These are phyloP conservation scores for Thelonectria olida DNA, from an alignment of 2,329 filamentous ascomycete species.

Conservation along the genomic window DNA sequence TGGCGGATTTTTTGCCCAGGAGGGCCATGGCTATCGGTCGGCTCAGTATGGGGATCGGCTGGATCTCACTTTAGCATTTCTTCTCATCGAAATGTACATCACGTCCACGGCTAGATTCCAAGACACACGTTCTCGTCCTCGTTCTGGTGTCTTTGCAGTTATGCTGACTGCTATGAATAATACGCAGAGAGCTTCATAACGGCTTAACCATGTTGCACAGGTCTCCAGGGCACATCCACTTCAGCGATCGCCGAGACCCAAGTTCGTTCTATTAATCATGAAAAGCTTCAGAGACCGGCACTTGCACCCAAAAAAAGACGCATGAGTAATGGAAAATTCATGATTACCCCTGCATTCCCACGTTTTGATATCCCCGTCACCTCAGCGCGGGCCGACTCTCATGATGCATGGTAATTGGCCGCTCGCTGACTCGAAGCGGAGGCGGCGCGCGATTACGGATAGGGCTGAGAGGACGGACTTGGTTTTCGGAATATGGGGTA, in stretches of 20 bases:
- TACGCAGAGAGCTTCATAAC: too few species aligned
- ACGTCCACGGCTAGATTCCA: conserved; percentile 12
- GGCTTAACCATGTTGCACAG: too few species aligned
- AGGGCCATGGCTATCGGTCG: neutral
- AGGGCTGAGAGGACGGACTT: conserved; percentile 17
- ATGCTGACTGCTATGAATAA: neutral
- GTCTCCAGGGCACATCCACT: neutral
- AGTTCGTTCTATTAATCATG: neutral
- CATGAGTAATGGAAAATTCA: conserved; percentile 11
- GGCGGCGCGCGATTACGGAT: conserved; percentile 6
- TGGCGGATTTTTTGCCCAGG: neutral
- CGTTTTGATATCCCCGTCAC: conserved; percentile 16
- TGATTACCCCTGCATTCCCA: conserved; percentile 22
- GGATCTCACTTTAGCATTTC: conserved; percentile 2
- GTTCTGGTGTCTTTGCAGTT: neutral
- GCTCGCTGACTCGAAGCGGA: neutral
- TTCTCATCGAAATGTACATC: conserved; percentile 4
- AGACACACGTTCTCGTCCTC: neutral
- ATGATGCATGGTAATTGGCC: conserved; percentile 12
- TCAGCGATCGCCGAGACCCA: neutral
- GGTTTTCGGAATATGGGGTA: neutral
- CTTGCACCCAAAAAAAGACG: conserved; percentile 2
- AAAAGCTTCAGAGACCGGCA: neutral
- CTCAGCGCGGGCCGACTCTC: conserved; percentile 11
- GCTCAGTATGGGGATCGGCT: neutral